phyloP scores from a whole-genome alignment of 1,284 basidiomycete genomes.

The Marasmius oreades region DNA sequence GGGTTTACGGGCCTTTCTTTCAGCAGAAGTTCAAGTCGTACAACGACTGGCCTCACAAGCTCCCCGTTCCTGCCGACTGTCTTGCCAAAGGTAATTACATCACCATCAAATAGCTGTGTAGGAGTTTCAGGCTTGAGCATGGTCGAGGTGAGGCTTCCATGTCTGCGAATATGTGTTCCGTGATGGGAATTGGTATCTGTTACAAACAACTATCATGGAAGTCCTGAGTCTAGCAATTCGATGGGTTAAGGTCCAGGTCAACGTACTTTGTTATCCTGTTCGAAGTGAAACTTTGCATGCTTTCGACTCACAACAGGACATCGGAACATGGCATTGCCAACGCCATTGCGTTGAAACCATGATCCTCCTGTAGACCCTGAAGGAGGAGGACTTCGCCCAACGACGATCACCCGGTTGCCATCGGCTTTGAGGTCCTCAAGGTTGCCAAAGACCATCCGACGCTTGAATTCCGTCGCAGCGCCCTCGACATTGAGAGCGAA shows the following conservation, averaged over 20 bases:
- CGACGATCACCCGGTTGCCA: conserved; percentile 33
- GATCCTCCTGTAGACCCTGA: conserved; percentile 16
- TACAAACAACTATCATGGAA: conserved; percentile 45
- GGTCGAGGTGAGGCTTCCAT: conserved; percentile 40
- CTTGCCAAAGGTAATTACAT: conserved; percentile 71
- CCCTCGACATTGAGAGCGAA: too few species aligned
- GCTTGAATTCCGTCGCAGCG: too few species aligned
- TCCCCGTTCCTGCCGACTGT: conserved; percentile 56
- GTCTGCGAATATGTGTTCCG: conserved; percentile 54
- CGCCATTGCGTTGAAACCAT: conserved; percentile 28
- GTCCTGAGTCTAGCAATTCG: background rate
- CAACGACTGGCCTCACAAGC: conserved; percentile 57
- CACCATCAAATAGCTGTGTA: conserved; percentile 53
- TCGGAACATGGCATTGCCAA: conserved; percentile 45
- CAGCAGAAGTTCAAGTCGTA: conserved; percentile 51
- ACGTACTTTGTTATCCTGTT: conserved; percentile 55
- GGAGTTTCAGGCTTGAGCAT: conserved; percentile 44
- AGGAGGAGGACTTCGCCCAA: conserved; percentile 48
- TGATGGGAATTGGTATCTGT: conserved; percentile 61
- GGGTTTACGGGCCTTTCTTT: conserved; percentile 25
- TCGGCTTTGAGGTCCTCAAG: too few species aligned
- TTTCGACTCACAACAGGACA: conserved; percentile 64
- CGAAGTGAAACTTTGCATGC: conserved; percentile 64
- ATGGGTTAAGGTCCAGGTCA: conserved; percentile 7
- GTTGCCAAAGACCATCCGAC: too few species aligned